phyloP scores from a whole-genome alignment of 441 rosid genomes.

The Euphorbia celastroides region DNA sequence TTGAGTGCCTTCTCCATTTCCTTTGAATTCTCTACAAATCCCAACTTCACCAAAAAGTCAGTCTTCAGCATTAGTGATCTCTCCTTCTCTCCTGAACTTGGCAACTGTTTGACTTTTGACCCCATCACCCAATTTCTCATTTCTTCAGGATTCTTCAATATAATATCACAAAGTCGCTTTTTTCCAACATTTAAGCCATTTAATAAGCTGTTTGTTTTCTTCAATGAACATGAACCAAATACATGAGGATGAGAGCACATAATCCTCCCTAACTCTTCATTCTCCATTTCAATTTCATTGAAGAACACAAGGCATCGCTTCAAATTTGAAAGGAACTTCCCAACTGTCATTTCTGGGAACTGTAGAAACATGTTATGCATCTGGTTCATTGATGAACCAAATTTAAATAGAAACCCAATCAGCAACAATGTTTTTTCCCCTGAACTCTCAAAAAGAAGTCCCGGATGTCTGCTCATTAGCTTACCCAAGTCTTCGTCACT shows the following conservation, averaged over 20 bases:
- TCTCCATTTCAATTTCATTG: slow-evolving; percentile 62
- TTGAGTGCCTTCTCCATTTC: slow-evolving; percentile 42
- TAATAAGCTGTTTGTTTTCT: slow-evolving; percentile 52
- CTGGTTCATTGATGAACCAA: slow-evolving; percentile 45
- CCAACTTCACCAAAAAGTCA: slow-evolving; percentile 50
- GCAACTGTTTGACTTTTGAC: slow-evolving; percentile 32
- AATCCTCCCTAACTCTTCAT: slow-evolving; percentile 41
- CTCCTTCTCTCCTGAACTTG: slow-evolving; percentile 28
- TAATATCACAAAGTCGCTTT: slow-evolving; percentile 45
- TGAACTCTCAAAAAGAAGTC: slow-evolving; percentile 52
- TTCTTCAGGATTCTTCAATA: slow-evolving; percentile 60
- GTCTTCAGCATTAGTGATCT: slow-evolving; percentile 45
- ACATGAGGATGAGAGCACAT: slow-evolving; percentile 36
- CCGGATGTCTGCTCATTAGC: slow-evolving; percentile 40
- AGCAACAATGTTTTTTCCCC: slow-evolving; percentile 39
- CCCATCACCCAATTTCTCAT: slow-evolving; percentile 62
- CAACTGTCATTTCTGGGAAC: slow-evolving; percentile 36
- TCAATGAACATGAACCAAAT: slow-evolving; percentile 50
- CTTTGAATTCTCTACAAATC: slow-evolving; percentile 42
- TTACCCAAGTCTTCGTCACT: slow-evolving; percentile 29
- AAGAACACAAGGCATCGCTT: slow-evolving; percentile 48
- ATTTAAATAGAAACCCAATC: slow-evolving; percentile 49
- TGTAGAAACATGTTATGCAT: slow-evolving; percentile 41
- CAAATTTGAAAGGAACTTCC: slow-evolving; percentile 53
- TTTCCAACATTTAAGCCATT: slow-evolving; percentile 48